Evolutionary conservation across 352 stramenopile species (phyloP).

Genomic region (Globisporangium paroecandrum): DNA sequence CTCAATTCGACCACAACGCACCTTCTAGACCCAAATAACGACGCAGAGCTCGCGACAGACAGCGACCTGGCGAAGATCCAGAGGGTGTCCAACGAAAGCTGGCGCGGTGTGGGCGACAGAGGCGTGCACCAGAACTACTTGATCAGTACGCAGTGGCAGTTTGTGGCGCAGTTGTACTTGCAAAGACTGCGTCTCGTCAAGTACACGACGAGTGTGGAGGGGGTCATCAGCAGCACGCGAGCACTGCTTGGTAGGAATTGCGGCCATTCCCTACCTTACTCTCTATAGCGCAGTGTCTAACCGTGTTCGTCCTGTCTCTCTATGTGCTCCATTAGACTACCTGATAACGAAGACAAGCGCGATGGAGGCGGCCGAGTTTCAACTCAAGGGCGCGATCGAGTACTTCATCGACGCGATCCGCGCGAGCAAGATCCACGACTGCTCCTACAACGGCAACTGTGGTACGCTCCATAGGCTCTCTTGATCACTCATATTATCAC

Average conservation of each 20-base stretch:
- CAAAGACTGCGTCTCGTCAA: constrained; percentile 39
- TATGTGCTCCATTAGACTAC: constrained; percentile 16
- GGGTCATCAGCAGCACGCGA: constrained; percentile 32
- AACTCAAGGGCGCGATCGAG: constrained; percentile 52
- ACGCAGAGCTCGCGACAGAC: constrained; percentile 27
- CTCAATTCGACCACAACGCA: constrained; percentile 39
- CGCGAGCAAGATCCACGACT: constrained; percentile 54
- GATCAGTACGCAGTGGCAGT: constrained; percentile 43
- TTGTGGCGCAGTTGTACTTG: constrained; percentile 39
- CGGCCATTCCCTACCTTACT: background rate
- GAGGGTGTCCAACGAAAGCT: constrained; percentile 51
- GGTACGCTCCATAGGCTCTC: constrained; percentile 24
- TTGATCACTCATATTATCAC: background rate
- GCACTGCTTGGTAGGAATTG: constrained; percentile 28
- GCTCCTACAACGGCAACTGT: constrained; percentile 52
- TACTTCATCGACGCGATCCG: constrained; percentile 55
- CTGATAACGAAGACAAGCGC: constrained; percentile 35
- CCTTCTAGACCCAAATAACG: constrained; percentile 48
- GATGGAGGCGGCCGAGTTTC: constrained; percentile 58
- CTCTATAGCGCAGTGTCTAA: background rate
- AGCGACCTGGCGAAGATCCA: constrained; percentile 40
- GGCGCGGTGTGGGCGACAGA: constrained; percentile 37
- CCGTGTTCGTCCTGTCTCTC: background rate
- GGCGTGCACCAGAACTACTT: constrained; percentile 40
- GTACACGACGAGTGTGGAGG: constrained; percentile 30